Percentiles rank a stretch among this genome's conserved stretches.
Conservation (phyloP, 2,329 filamentous ascomycete species). For the Sporothrix protearum region DNA sequence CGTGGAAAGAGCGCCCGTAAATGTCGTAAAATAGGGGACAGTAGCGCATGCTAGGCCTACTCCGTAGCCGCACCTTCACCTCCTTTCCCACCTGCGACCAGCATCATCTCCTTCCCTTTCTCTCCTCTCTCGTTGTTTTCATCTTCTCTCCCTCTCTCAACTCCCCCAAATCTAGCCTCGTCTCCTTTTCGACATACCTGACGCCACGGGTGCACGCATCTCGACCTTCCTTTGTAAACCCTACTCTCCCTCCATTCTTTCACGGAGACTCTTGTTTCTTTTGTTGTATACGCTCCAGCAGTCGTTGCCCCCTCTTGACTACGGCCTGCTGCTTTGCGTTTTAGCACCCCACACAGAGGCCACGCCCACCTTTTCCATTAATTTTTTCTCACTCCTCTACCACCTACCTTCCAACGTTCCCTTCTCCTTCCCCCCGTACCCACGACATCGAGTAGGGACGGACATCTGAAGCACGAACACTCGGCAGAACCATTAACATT, state of each 20-base stretch:
- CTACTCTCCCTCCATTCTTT: conserved; percentile 14
- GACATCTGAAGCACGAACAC: conserved; percentile 20
- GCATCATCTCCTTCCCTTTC: conserved; percentile 1
- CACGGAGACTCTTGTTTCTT: conserved; percentile 4
- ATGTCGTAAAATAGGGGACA: background rate
- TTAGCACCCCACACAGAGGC: conserved; percentile 20
- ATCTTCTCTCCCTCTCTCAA: conserved; percentile 7
- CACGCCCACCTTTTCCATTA: conserved; percentile 16
- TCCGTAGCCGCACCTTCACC: conserved; percentile 16
- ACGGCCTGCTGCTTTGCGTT: background rate
- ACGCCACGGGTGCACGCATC: conserved; percentile 11
- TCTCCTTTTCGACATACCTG: background rate
- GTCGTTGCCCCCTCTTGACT: background rate
- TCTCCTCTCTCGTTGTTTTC: background rate
- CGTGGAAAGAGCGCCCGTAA: background rate
- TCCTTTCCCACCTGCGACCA: conserved; percentile 14
- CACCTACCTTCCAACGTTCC: background rate
- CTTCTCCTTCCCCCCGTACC: background rate
- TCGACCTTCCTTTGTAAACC: conserved; percentile 7
- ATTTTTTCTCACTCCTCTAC: conserved; percentile 19
- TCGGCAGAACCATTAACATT: background rate
- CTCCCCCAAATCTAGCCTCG: conserved; percentile 6
- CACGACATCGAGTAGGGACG: conserved; percentile 20
- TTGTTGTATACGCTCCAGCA: conserved; percentile 2
- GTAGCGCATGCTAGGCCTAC: conserved; percentile 4